phyloP scores from a whole-genome alignment of 2,329 filamentous ascomycete species.

The Neurospora sp. region DNA sequence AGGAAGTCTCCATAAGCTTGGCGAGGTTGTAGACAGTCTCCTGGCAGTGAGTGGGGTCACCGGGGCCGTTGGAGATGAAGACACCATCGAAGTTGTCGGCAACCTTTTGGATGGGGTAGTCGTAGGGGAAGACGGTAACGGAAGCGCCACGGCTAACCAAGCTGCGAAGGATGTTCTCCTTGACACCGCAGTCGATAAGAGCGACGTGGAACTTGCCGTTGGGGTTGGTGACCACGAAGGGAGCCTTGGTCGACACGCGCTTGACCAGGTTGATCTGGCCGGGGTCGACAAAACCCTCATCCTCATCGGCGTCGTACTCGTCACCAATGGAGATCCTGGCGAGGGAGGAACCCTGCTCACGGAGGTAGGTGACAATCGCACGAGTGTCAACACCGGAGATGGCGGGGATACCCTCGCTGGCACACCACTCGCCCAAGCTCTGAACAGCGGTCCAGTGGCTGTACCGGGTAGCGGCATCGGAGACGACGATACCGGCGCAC shows the following conservation, averaged over 20 bases:
- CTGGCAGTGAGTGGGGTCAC: constrained; percentile 94
- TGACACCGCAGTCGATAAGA: constrained; percentile 95
- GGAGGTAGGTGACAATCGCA: constrained; percentile 88
- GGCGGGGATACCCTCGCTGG: constrained; percentile 87
- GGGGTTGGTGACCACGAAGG: constrained; percentile 84
- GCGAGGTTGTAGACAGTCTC: constrained; percentile 87
- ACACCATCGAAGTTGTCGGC: constrained; percentile 96
- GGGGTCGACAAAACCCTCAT: constrained; percentile 90
- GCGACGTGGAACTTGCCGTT: constrained; percentile 83
- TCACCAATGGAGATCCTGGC: constrained; percentile 92
- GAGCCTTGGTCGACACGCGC: constrained; percentile 94
- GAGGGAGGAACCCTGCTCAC: constrained; percentile 92
- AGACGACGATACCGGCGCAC: constrained; percentile 89
- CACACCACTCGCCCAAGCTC: constrained; percentile 87
- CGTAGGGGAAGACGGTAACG: constrained; percentile 88
- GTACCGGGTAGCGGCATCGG: constrained; percentile 87
- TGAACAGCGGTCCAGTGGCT: constrained; percentile 99
- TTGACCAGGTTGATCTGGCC: constrained; percentile 95
- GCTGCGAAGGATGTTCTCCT: constrained; percentile 98
- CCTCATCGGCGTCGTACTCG: constrained; percentile 96
- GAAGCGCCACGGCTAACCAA: constrained; percentile 85
- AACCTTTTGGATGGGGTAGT: constrained; percentile 97
- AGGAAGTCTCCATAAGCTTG: constrained; percentile 82
- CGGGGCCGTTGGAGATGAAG: constrained; percentile 98
- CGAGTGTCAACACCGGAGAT: constrained; percentile 96